phyloP scores from a whole-genome alignment of 2,329 filamentous ascomycete species.

The Arthrinium phaeospermum region DNA sequence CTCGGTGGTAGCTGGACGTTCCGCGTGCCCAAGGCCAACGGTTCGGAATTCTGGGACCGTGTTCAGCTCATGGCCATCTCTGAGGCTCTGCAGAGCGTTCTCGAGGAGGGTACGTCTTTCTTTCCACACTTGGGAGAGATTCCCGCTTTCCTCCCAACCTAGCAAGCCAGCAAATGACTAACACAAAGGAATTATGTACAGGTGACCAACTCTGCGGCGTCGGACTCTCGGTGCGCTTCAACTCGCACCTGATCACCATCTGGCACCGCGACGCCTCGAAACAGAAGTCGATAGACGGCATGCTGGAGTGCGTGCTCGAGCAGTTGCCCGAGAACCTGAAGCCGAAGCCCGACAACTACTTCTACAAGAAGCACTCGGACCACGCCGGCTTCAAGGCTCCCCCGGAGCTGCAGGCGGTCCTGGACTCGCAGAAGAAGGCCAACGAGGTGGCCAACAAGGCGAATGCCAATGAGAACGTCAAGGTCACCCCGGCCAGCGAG shows the following conservation, averaged over 20 bases:
- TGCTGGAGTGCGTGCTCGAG: conserved; percentile 75
- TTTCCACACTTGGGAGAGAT: background rate
- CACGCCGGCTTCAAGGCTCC: conserved; percentile 80
- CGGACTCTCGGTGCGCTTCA: conserved; percentile 86
- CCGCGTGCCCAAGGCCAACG: conserved; percentile 77
- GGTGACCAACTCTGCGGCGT: conserved; percentile 90
- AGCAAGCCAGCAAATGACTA: background rate
- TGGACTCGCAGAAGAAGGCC: conserved; percentile 61
- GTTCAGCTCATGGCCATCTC: conserved; percentile 83
- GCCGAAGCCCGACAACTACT: conserved; percentile 74
- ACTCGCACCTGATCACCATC: conserved; percentile 84
- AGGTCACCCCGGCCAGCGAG: conserved; percentile 29
- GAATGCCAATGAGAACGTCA: conserved; percentile 32
- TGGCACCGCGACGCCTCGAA: conserved; percentile 92
- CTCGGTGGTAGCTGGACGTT: conserved; percentile 92
- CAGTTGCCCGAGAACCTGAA: conserved; percentile 75
- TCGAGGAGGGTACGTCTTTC: conserved; percentile 67
- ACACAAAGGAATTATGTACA: conserved; percentile 39
- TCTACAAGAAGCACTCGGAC: conserved; percentile 89
- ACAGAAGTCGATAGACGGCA: conserved; percentile 75
- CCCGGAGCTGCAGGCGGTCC: conserved; percentile 61
- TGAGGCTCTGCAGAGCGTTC: conserved; percentile 75
- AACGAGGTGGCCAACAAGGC: conserved; percentile 44
- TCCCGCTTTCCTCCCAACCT: background rate
- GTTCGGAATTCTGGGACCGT: conserved; percentile 79